Percentiles rank a stretch among this genome's conserved stretches.
Evolutionary conservation across 768 basidiomycete genomes (phyloP).

Genomic region (Russula olivacea): DNA sequence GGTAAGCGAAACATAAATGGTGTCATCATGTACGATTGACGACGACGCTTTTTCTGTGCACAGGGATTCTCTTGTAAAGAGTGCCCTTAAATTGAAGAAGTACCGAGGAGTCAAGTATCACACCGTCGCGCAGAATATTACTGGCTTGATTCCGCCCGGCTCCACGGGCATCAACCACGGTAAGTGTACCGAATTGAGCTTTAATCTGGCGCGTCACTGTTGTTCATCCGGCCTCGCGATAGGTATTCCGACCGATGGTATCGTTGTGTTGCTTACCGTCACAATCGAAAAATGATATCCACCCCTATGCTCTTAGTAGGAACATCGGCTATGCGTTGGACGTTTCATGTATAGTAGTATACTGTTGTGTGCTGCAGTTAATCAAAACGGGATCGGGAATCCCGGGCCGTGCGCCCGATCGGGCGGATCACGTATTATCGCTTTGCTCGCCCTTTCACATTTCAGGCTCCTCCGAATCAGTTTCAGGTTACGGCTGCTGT

Average conservation of each 20-base stretch:
- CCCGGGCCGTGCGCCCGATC: too few species aligned
- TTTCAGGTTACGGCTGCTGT: too few species aligned
- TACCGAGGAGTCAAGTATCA: conserved; percentile 34
- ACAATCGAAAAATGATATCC: neutral
- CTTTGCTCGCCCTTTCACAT: too few species aligned
- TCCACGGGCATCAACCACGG: conserved; percentile 47
- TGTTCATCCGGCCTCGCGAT: neutral
- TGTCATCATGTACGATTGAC: neutral
- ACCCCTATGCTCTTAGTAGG: neutral
- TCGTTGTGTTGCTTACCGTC: conserved; percentile 21
- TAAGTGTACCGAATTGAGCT: conserved; percentile 22
- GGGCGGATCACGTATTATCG: too few species aligned
- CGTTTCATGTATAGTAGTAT: neutral
- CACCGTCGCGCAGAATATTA: conserved; percentile 42
- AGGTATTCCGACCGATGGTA: conserved; percentile 22
- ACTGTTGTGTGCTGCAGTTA: too few species aligned
- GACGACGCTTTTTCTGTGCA: neutral
- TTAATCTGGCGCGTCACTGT: too few species aligned
- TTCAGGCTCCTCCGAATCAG: too few species aligned
- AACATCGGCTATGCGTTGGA: neutral
- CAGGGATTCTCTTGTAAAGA: conserved; percentile 15
- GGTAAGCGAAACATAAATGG: conserved; percentile 22
- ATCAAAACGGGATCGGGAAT: too few species aligned
- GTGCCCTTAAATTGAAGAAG: conserved; percentile 5
- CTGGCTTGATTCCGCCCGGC: conserved; percentile 51